Evolutionary conservation across 345 rosid species (phyloP).

Genomic region (Boechera retrofracta): DNA sequence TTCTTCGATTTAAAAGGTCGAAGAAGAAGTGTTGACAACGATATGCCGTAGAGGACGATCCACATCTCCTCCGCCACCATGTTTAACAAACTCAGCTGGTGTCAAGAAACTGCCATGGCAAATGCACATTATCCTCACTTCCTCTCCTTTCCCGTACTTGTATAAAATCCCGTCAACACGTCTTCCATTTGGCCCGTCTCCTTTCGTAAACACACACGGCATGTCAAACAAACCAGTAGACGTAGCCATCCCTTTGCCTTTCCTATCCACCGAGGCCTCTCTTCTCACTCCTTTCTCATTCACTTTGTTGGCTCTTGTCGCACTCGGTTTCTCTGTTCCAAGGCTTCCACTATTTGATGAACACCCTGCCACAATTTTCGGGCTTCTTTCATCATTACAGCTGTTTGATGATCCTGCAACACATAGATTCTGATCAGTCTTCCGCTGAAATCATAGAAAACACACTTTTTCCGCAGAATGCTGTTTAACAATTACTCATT

Average conservation of each 20-base stretch:
- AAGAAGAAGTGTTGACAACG: slow-evolving; percentile 64
- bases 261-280: slow-evolving; percentile 47
- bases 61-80: slow-evolving; percentile 74
- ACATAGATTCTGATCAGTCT: not conserved
- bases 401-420: slow-evolving; percentile 50
- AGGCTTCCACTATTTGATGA: slow-evolving; percentile 39
- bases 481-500: not conserved
- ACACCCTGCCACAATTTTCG: slow-evolving; percentile 37
- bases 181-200: slow-evolving; percentile 70
- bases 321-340: slow-evolving; percentile 38
- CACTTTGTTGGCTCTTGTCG: slow-evolving; percentile 7
- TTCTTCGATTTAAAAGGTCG: slow-evolving; percentile 37
- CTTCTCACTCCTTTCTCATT: not conserved
- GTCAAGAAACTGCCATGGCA: slow-evolving; percentile 80
- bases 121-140: slow-evolving; percentile 77
- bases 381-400: slow-evolving; percentile 34
- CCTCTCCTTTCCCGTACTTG: slow-evolving; percentile 69
- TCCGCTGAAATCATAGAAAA: not conserved
- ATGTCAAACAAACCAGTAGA: slow-evolving; percentile 52
- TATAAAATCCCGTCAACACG: slow-evolving; percentile 74
- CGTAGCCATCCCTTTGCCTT: slow-evolving; percentile 47
- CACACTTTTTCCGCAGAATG: not conserved
- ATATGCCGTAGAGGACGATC: slow-evolving; percentile 80
- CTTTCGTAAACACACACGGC: slow-evolving; percentile 87
- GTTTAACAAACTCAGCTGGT: slow-evolving; percentile 82